Conservation (phyloP, 495 filamentous ascomycete genomes). For the Aspergillus affinis region DNA sequence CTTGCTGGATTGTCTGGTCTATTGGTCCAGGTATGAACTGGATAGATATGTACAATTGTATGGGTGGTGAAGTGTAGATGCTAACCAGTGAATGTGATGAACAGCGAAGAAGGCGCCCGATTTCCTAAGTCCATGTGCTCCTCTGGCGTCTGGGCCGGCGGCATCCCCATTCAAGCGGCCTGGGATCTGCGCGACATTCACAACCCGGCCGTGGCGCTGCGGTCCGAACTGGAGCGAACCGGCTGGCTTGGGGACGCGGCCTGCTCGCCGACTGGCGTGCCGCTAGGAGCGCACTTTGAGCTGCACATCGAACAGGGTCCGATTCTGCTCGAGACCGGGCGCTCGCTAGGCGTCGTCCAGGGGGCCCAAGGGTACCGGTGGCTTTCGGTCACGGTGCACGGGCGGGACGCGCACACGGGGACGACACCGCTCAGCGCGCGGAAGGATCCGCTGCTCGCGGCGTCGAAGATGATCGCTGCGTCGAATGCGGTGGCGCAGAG, state of each 20-base stretch:
- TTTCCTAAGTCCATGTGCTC: slow-evolving; percentile 75
- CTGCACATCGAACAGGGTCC: slow-evolving; percentile 80
- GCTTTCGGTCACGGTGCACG: slow-evolving; percentile 59
- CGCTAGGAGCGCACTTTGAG: slow-evolving; percentile 73
- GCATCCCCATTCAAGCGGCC: slow-evolving; percentile 58
- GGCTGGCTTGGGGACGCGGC: slow-evolving; percentile 60
- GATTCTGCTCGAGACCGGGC: slow-evolving; percentile 54
- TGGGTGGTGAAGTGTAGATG: background rate
- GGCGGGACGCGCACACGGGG: slow-evolving; percentile 69
- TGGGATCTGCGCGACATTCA: slow-evolving; percentile 55
- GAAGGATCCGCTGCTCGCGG: slow-evolving; percentile 61
- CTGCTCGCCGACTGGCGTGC: slow-evolving; percentile 25
- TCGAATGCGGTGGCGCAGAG: slow-evolving; percentile 58
- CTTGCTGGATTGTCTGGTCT: background rate
- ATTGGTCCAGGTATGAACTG: background rate
- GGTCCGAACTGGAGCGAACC: slow-evolving; percentile 61
- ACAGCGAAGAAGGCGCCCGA: slow-evolving; percentile 69
- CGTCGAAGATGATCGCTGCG: slow-evolving; percentile 63
- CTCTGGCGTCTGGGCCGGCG: slow-evolving; percentile 72
- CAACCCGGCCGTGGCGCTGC: slow-evolving; percentile 51
- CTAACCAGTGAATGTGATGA: background rate
- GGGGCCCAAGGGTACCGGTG: slow-evolving; percentile 65
- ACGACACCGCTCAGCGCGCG: slow-evolving; percentile 60
- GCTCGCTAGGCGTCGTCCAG: slow-evolving; percentile 64
- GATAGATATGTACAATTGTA: background rate